These are phyloP conservation scores for Leccinum boreale DNA, from an alignment of 768 basidiomycete species.

Conservation along the genomic window DNA sequence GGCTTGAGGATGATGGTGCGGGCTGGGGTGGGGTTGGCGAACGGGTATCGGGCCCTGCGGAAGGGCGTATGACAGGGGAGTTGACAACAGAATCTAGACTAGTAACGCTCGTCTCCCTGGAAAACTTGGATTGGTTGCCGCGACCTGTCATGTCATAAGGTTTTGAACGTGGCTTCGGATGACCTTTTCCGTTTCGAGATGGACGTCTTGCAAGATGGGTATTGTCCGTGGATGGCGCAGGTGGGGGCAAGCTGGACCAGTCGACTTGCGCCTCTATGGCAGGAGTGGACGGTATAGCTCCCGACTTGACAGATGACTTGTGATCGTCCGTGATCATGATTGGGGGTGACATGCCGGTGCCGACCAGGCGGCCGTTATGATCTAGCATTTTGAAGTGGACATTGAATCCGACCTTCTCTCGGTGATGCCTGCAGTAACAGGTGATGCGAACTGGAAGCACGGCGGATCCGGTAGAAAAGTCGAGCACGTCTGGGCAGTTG, in stretches of 20 bases:
- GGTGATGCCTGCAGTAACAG: slow-evolving; percentile 98
- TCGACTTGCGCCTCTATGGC: slow-evolving; percentile 42
- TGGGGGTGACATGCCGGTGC: slow-evolving; percentile 76
- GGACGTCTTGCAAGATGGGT: slow-evolving; percentile 48
- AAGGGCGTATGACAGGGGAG: slow-evolving; percentile 37
- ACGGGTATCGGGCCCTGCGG: slow-evolving; percentile 33
- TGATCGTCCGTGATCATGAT: slow-evolving; percentile 99
- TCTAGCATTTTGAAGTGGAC: slow-evolving; percentile 87
- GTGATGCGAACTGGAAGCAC: slow-evolving; percentile 93
- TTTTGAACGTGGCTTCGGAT: slow-evolving; percentile 59
- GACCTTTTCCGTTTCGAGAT: slow-evolving; percentile 42
- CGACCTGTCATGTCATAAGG: slow-evolving; percentile 54
- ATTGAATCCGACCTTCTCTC: slow-evolving; percentile 93
- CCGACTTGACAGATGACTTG: slow-evolving; percentile 60
- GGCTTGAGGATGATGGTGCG: slow-evolving; percentile 15
- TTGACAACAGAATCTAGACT: slow-evolving; percentile 48
- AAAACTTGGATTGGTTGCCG: slow-evolving; percentile 40
- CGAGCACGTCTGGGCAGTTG: slow-evolving; percentile 87
- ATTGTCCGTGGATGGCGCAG: slow-evolving; percentile 26
- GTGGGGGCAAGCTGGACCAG: slow-evolving; percentile 42
- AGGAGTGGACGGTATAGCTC: slow-evolving; percentile 29
- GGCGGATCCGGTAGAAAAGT: slow-evolving; percentile 83
- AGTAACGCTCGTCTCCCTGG: slow-evolving; percentile 54
- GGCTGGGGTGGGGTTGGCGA: slow-evolving; percentile 29
- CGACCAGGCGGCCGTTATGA: slow-evolving; percentile 73